These are phyloP conservation scores for Plasmodium knowlesi DNA, from an alignment of 169 alveolate species.

Conservation along the genomic window DNA sequence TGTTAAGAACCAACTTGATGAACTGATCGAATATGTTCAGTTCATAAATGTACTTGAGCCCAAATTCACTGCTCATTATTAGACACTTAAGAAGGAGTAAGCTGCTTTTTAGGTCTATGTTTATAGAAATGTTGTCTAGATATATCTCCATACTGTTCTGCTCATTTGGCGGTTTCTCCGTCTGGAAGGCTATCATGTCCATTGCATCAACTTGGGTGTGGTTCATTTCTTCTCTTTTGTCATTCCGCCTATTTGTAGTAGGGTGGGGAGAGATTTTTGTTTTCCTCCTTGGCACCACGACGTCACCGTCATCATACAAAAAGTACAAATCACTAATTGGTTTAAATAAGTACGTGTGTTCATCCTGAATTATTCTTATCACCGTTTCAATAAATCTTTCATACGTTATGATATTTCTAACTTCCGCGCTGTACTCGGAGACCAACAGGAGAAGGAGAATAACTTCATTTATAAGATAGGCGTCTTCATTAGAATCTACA, in stretches of 20 bases:
- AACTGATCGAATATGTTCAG: slow-evolving; percentile 46
- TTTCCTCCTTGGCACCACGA: not conserved
- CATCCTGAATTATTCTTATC: slow-evolving; percentile 49
- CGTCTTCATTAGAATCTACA: slow-evolving; percentile 47
- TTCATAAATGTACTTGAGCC: slow-evolving; percentile 44
- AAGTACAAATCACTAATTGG: slow-evolving; percentile 3
- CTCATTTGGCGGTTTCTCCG: not conserved
- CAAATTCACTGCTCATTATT: slow-evolving; percentile 61
- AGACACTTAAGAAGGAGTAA: slow-evolving; percentile 37
- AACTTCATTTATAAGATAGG: slow-evolving; percentile 60
- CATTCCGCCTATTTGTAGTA: not conserved
- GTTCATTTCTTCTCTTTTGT: not conserved
- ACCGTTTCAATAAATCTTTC: slow-evolving; percentile 43
- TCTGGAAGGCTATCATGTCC: not conserved
- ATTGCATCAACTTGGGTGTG: not conserved
- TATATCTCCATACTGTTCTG: slow-evolving; percentile 9
- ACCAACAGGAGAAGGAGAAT: slow-evolving; percentile 27
- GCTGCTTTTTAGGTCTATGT: slow-evolving; percentile 58
- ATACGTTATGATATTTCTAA: slow-evolving; percentile 56
- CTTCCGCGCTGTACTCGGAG: slow-evolving; percentile 19
- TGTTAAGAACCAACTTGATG: slow-evolving; percentile 25
- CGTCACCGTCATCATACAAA: slow-evolving; percentile 1
- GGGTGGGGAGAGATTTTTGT: not conserved
- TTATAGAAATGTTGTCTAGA: slow-evolving; percentile 35
- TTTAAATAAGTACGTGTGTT: slow-evolving; percentile 29